These are phyloP conservation scores for Sisymbrium irio DNA, from an alignment of 345 rosid genomes.

Conservation along the genomic window DNA sequence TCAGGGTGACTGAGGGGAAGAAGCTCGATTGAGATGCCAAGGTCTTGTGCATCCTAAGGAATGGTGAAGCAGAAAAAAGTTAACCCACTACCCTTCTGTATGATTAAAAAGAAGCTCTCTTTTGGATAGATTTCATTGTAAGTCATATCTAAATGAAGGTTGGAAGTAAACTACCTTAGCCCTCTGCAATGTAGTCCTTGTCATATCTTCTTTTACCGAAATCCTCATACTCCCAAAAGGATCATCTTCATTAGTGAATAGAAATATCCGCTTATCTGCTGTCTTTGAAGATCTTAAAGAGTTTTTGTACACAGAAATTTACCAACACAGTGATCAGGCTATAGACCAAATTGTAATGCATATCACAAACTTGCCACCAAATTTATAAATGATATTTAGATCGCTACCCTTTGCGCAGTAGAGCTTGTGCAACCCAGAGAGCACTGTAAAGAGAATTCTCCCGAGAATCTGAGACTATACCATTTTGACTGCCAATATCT, in stretches of 20 bases:
- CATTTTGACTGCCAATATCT: constrained; percentile 84
- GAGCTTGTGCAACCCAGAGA: constrained; percentile 97
- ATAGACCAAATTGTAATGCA: background rate
- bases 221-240: constrained; percentile 82
- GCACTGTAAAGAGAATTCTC: constrained; percentile 93
- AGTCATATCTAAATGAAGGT: background rate
- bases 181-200: constrained; percentile 86
- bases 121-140: background rate
- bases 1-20: constrained; percentile 67
- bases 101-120: constrained; percentile 2
- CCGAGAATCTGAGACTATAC: constrained; percentile 78
- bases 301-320: constrained; percentile 8
- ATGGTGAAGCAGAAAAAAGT: constrained; percentile 1
- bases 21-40: constrained; percentile 90
- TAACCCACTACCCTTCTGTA: background rate
- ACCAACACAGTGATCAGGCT: constrained; percentile 13
- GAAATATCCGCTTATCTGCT: constrained; percentile 73
- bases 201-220: constrained; percentile 80
- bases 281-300: constrained; percentile 73
- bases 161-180: constrained; percentile 58
- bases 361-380: background rate
- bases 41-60: constrained; percentile 91
- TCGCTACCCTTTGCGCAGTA: constrained; percentile 88
- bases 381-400: background rate
- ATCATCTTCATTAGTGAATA: constrained; percentile 91